Conservation (phyloP, 2,329 filamentous ascomycete genomes). For the Sporothrix humicola region DNA sequence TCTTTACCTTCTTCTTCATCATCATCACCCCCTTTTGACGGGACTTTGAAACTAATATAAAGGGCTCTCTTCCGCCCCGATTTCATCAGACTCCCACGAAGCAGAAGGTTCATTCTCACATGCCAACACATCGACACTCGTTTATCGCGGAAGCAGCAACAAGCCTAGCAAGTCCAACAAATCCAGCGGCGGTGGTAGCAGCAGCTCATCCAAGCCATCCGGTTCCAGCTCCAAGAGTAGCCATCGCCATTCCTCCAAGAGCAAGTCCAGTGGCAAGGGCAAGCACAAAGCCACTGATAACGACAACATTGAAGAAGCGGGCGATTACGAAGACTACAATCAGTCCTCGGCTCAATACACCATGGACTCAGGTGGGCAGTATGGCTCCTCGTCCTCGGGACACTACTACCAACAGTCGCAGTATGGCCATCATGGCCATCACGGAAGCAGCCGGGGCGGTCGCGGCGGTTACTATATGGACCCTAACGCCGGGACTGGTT, state of each 20-base stretch:
- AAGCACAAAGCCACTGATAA: background rate
- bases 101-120: conserved; percentile 10
- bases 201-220: conserved; percentile 8
- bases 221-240: conserved; percentile 7
- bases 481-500: background rate
- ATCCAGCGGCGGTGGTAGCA: background rate
- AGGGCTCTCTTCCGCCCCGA: conserved; percentile 3
- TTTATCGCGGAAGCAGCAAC: conserved; percentile 15
- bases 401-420: conserved; percentile 14
- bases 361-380: conserved; percentile 10
- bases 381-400: background rate
- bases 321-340: background rate
- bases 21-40: background rate
- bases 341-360: background rate
- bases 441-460: conserved; percentile 14
- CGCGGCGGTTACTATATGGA: conserved; percentile 4
- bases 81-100: conserved; percentile 15
- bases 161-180: conserved; percentile 15
- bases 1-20: background rate
- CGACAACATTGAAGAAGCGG: background rate
- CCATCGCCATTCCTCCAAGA: conserved; percentile 15
- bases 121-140: background rate
- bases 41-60: conserved; percentile 27
- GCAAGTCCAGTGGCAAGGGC: conserved; percentile 17
- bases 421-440: background rate